Percentiles rank a stretch among this genome's conserved stretches.
These are phyloP conservation scores for Malassezia sympodialis DNA, from an alignment of 1,284 basidiomycete species.

Conservation along the genomic window DNA sequence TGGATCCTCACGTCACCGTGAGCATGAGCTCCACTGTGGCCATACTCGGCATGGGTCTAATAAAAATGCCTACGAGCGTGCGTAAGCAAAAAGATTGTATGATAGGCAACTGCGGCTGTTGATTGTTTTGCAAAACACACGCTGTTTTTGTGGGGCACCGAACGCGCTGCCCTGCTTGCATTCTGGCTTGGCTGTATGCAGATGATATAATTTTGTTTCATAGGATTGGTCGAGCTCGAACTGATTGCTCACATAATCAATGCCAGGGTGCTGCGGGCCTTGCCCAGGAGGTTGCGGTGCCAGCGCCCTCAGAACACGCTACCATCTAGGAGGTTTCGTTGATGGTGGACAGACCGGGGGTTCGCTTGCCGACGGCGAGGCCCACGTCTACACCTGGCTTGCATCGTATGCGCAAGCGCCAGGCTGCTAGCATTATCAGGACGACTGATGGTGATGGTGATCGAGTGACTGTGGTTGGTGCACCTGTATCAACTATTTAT, in stretches of 20 bases:
- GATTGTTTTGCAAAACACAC: neutral
- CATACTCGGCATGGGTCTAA: neutral
- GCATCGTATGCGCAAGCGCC: neutral
- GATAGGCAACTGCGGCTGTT: neutral
- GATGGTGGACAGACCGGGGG: neutral
- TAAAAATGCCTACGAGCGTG: constrained; percentile 15
- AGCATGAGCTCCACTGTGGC: neutral
- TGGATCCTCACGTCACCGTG: neutral
- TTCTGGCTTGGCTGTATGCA: neutral
- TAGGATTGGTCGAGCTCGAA: neutral
- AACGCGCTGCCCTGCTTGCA: neutral
- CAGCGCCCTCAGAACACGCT: neutral
- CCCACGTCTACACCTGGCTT: neutral
- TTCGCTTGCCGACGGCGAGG: neutral
- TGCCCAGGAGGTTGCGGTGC: neutral
- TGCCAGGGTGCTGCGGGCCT: neutral
- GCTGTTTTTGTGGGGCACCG: neutral
- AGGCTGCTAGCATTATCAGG: neutral
- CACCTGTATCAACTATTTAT: neutral
- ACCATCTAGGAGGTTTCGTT: neutral
- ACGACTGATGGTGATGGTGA: constrained; percentile 18
- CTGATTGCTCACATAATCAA: neutral
- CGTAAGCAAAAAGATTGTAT: neutral
- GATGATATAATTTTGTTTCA: neutral
- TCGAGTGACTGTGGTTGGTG: neutral